Base-by-base conservation (phyloP, 805 yeast species). In the Novakomyces olei region DNA sequence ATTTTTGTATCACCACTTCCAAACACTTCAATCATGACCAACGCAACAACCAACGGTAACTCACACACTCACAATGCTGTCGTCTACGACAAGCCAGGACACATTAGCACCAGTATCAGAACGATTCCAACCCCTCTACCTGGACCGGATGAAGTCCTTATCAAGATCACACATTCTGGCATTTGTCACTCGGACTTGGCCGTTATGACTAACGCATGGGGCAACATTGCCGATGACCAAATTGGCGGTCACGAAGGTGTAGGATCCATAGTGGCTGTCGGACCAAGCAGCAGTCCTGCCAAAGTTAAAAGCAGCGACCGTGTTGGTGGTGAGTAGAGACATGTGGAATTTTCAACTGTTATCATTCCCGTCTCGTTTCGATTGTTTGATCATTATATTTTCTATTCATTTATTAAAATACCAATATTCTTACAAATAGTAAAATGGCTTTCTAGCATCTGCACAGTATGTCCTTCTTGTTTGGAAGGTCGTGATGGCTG, bases 151-250 rank as follows among this genome's bases (percentile, higher is more conserved):
- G 44, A 48, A 32, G 43, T 49, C n/a, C 37, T 49, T 12, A 49
- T 49, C 19, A 34, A 40, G 39, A 40, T 57, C 37, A 50, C 48
- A 40, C 52, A 51, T 44, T 49, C 60, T 26, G 62, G 62, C 30
- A 58, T 57, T 20, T 57, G 62, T 39, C 63, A 57, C 47, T 54
- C 62, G 18, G 62, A 57, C 41, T 44, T 55, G 41, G 56, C 57
- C 36, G 48, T 53, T 33, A 44, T 57, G 49, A 45, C 50, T 38
- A 57, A 54, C 34, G 52, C 51, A 44, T 58, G 61, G 62, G 48
- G 37, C 35, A 29, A 38, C 14, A 29, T 36, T 12, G 42, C 37
- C 37, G 27, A 27, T 5, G 26, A 31, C 20, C 27, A 37, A 15
- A 44, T 49, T 20, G 44, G 43, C 20, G 53, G 53, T n/a, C 53